Conservation (phyloP, 257 asterid genomes). For the Parsonsia alboflavescens region DNA sequence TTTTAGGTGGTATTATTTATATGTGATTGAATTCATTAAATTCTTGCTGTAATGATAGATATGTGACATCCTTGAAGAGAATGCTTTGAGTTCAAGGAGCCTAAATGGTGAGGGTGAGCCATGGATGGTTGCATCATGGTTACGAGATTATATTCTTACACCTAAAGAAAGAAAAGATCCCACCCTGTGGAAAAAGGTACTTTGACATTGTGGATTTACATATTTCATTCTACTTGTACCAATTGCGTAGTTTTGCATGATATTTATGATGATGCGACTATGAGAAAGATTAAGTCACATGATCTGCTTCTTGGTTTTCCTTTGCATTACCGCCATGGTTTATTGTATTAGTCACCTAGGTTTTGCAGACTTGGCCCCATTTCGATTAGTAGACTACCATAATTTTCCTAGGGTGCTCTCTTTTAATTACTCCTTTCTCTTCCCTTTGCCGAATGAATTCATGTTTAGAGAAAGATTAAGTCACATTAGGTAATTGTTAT, state of each 20-base stretch:
- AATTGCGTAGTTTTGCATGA: neutral
- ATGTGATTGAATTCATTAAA: slow-evolving; percentile 17
- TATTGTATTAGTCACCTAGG: neutral
- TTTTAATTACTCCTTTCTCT: neutral
- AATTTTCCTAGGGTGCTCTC: neutral
- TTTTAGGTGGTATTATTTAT: neutral
- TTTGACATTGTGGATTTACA: slow-evolving; percentile 7
- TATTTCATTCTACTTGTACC: neutral
- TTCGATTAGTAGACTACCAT: neutral
- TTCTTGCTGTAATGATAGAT: slow-evolving; percentile 41
- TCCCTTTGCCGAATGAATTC: neutral
- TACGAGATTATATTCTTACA: slow-evolving; percentile 88
- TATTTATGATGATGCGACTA: neutral
- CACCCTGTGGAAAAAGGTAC: slow-evolving; percentile 75
- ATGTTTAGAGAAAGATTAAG: too few relatives aligned
- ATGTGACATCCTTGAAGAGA: slow-evolving; percentile 87
- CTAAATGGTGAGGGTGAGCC: slow-evolving; percentile 51
- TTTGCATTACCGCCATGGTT: neutral
- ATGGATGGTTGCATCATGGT: slow-evolving; percentile 77
- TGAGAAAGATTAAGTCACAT: neutral
- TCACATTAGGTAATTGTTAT: neutral
- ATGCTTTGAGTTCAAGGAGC: slow-evolving; percentile 51
- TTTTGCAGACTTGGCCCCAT: neutral
- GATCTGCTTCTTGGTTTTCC: neutral
- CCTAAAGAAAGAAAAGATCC: slow-evolving; percentile 78